Percentiles rank a stretch among this genome's conserved stretches.
These are phyloP conservation scores for Kodamaea hsintzibuensis DNA, from an alignment of 805 yeast genomes.

Conservation along the genomic window DNA sequence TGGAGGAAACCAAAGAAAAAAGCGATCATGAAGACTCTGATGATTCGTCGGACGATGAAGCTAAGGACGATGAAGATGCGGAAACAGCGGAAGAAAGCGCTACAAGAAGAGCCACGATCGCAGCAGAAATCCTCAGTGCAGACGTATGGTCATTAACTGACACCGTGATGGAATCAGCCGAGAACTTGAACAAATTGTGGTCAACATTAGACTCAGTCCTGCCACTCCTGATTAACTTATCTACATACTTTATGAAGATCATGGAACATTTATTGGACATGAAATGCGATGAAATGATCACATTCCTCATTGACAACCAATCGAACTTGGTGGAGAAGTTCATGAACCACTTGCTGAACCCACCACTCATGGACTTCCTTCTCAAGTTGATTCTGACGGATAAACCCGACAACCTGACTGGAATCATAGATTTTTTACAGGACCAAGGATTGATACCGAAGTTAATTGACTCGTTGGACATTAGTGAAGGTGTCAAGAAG, in stretches of 20 bases:
- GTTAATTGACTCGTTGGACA: conserved; percentile 36
- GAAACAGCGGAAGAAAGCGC: conserved; percentile 34
- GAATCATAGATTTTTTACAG: conserved; percentile 46
- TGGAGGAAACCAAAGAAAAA: conserved; percentile 27
- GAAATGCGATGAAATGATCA: conserved; percentile 50
- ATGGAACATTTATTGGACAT: conserved; percentile 62
- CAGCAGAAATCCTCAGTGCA: conserved; percentile 86
- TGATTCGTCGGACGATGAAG: conserved; percentile 14
- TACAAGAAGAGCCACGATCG: conserved; percentile 44
- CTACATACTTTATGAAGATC: conserved; percentile 88
- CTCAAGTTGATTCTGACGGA: conserved; percentile 46
- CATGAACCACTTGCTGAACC: conserved; percentile 44
- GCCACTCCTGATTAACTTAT: conserved; percentile 71
- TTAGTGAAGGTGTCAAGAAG: conserved; percentile 10
- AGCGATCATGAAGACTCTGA: conserved; percentile 11
- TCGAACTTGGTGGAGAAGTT: conserved; percentile 42
- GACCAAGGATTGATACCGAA: conserved; percentile 37
- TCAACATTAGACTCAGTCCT: conserved; percentile 64
- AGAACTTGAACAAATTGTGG: conserved; percentile 75
- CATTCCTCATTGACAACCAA: conserved; percentile 45
- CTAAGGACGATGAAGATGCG: conserved; percentile 21
- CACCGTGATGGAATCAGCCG: conserved; percentile 75
- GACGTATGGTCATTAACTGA: conserved; percentile 95
- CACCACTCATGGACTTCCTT: conserved; percentile 48
- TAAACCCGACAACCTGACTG: conserved; percentile 48